Base-by-base conservation (phyloP, 2,329 filamentous ascomycete species). In the Trichoderma koningiopsis region DNA sequence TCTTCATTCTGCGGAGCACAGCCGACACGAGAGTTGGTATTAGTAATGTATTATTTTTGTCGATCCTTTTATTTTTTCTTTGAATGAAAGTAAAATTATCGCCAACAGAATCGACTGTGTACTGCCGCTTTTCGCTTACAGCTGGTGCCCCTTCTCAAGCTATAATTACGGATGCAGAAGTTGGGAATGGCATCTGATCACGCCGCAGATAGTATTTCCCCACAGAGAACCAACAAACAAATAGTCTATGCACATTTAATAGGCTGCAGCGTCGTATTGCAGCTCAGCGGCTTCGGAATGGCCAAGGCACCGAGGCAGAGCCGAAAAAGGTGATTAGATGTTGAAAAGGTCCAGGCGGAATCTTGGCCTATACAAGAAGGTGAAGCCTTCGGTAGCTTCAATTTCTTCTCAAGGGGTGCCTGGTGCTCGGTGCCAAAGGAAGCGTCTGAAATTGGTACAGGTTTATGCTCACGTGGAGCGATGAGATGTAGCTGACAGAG, bases 341-440 rank as follows among this genome's bases (percentile, higher is more conserved):
- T 11, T 19, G n/a, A 37, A 37, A 52, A 29, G 13, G 27, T n/a
- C 31, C n/a, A n/a, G 14, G 27, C 27, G 40, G 19, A 49, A 52
- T 37, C 52, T 57, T 56, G 63, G 55, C 63, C 63, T 49, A 66
- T 66, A 66, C 52, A 49, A 66, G 63, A 66, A 66, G 63, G 63
- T 66, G 33, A 66, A 40, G 37, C 35, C 24, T 16, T 16, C 27
- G 4, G 53, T 13, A 53, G 47, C 52, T 35, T 10, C 27, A 35
- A 13, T 43, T 37, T 19, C 5, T 43, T 55, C n/a, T 57, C 5
- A 57, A 27, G 53, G n/a, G 27, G 40, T 43, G 40, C 40, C 40
- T 19, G 40, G 16, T 43, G 3, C 37, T 40, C 19, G 40, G 40
- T 43, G 40, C 40, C 16, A 43, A n/a, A n/a, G 3, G 6, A 4